Evolutionary conservation across 805 yeast species (phyloP), one percentile per base, ranked within the genome.

Genomic region (Metschnikowia similis): DNA sequence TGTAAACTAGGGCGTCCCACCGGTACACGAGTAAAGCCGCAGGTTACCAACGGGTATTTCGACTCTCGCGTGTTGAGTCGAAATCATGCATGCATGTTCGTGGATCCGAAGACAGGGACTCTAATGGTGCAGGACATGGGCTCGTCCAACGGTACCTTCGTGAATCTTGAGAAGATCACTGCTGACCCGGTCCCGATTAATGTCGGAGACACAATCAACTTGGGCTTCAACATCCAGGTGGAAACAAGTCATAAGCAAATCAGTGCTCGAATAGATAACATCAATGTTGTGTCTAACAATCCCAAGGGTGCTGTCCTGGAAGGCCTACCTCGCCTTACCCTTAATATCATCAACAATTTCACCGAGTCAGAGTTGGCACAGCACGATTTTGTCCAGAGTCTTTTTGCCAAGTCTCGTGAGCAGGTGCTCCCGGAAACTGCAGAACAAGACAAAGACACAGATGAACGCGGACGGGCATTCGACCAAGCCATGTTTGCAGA

Each of bases 81-180:
- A 56, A 94, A 88, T 62, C 99, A 94, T 69, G 99, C 99, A 0
- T 92, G 88, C 60, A 70, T 94, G 54, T 88, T 81, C 72, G 81
- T 90, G 35, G 94, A 88, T 57, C 74, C 81, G 14, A 66, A 66
- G 27, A 68, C 72, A 4, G 90, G 91, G 5, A 78, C 77, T 51
- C 76, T 95, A 17, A 89, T 77, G 75, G 77, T 94, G 27, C 82
- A 84, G 56, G 99, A 94, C 69, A 77, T 90, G 61, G 89, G 90
- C 50, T 86, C 96, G 2, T 87, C 96, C 26, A 94, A 94, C 67
- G 99, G 99, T 8, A 92, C 99, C 0, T 95, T 86, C 65, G 81
- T 94, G 44, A 94, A 94, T 65, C 88, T 84, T 32, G 74, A 70
- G 38, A 83, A 90, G 54, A 75, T 94, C 9, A 79, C 81, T 37